Evolutionary conservation across 73 alveolate species (phyloP), one percentile per base, ranked within the genome.

Genomic region (Blepharisma japonicum): DNA sequence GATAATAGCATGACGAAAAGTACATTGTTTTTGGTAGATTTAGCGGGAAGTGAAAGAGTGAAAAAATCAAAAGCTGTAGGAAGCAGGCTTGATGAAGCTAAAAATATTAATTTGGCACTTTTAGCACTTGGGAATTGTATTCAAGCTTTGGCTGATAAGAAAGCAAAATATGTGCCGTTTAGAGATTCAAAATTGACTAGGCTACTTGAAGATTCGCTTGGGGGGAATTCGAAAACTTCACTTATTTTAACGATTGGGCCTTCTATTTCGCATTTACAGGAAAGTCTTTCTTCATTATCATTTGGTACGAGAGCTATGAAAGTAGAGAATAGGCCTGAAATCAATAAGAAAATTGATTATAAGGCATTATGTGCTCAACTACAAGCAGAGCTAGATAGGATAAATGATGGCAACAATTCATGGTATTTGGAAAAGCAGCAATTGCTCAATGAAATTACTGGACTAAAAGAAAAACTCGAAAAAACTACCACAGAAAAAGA

Each of bases 201-300:
- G 72, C 87, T 96, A 9, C 88, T 97, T 46, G 83, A 96, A 5
- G 99, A 96, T 27, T 86, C 94, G 56, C 82, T 97, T 38, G 97
- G 99, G 5, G 99, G 99, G 27, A 96, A 97, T 81, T 87, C 98
- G 45, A 94, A 94, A 85, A 96, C 97, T 4, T 82, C 95, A 21
- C 81, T 96, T 6, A 83, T 94, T 66, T 94, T 94, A 20, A 83
- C 96, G 6, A 85, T 94, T 27, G 94, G 97, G 7, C 98, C 98
- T 70, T 89, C 97, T 6, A 61, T 67, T 68, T 68, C 55, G 48
- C 92, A 94, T 86, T 82, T 83, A 2, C 95, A 91, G 32, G 98
- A 94, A 86, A 77, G 96, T 23, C 61, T 86, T 0, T 84, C 89
- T 82, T 61, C 94, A 23, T 74, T 94, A 49, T 68, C 85, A 50